Conservation (phyloP, 257 asterid species). For the Galeopsis tetrahit region DNA sequence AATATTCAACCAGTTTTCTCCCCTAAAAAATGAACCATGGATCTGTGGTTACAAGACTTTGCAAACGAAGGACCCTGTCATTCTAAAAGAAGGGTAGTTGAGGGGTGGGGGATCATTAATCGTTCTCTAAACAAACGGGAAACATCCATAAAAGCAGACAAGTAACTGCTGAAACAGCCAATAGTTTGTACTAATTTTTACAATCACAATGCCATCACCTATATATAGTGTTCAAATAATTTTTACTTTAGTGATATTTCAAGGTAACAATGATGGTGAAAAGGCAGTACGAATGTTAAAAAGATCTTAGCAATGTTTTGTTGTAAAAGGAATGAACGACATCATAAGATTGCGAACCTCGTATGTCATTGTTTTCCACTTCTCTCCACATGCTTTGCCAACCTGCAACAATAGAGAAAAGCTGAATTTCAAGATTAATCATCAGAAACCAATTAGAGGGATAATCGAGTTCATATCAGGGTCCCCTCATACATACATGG, state of each 20-base stretch:
- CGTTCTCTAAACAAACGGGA: too few relatives aligned
- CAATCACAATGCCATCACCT: conserved; percentile 2
- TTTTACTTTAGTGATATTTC: not conserved
- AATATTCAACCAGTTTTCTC: not conserved
- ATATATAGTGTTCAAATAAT: not conserved
- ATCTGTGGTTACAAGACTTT: too few relatives aligned
- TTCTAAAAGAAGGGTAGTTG: too few relatives aligned
- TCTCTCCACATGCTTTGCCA: conserved; percentile 97
- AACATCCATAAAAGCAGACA: not conserved
- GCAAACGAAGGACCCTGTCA: too few relatives aligned
- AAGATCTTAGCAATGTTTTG: conserved; percentile 4
- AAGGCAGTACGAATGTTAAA: not conserved
- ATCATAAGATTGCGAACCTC: conserved; percentile 58
- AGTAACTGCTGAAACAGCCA: not conserved
- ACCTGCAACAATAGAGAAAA: conserved; percentile 51
- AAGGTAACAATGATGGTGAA: not conserved
- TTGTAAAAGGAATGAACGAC: not conserved
- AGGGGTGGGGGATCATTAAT: too few relatives aligned
- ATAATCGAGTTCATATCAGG: conserved; percentile 25
- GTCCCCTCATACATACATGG: conserved; percentile 52
- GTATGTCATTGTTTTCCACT: conserved; percentile 91
- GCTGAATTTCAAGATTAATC: conserved; percentile 16
- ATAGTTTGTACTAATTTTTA: not conserved
- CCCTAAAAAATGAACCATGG: too few relatives aligned
- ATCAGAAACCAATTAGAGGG: conserved; percentile 15